Base-by-base conservation (phyloP, 176 grass and related monocot genomes). In the Canna indica region DNA sequence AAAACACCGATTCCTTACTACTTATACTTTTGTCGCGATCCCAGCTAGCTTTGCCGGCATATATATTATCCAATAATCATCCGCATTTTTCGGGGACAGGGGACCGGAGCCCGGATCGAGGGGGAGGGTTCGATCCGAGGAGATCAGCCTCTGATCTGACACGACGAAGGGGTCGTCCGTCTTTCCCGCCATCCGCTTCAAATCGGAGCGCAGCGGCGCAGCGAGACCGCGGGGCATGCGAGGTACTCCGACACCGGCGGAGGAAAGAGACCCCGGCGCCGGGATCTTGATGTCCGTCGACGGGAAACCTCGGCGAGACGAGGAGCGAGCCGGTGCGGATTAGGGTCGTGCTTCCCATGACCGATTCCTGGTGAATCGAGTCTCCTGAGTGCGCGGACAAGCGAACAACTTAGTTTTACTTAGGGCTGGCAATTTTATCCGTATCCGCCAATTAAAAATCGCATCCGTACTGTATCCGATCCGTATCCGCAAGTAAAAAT, bases 141-240 rank as follows among this genome's bases (percentile, higher is more conserved):
- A 83, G 54, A 77, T 84, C 85, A 12, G 79, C 45, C 76, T 82
- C 90, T 9, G 91, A 91, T 71, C 75, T 82, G 33, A 81, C 69
- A 44, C 85, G 88, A 75, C 81, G 85, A 76, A 88, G 84, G 67
- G 76, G 31, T 20, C 32, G 17, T 14, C 33, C 18, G 9, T 32
- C 24, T 42, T 54, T 58, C 5, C 46, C 61, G 28, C 33, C 72
- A n/a, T 41, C 48, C 13, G 1, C 69, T 68, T 52, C 60, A 46
- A 32, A 9, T n/a, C 47, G 16, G 54, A 28, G n/a, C 57, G 38
- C 38, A 15, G 35, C 20, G 5, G 66, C 8, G 66, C 36, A 45
- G 13, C 66, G 36, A 4, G 83, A 47, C 38, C 67, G 57, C 64
- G 58, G 33, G 16, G 45, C 36, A 1, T 64, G 38, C 57, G 31